Evolutionary conservation across 371 early-diverging fungal genomes (phyloP).

Genomic region (Basidiobolus heterosporus): DNA sequence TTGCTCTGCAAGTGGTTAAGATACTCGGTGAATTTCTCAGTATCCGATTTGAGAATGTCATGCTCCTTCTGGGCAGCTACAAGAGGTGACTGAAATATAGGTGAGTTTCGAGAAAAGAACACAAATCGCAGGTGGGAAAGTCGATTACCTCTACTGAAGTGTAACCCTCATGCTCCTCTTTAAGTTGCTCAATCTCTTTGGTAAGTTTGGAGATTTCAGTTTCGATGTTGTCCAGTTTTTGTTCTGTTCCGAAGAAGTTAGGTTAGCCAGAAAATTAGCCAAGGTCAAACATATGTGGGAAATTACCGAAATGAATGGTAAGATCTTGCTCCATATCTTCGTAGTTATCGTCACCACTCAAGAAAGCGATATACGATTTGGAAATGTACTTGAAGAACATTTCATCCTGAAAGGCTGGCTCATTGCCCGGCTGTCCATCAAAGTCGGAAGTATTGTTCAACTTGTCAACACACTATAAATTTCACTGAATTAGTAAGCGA

Average conservation of each 20-base stretch:
- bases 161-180: too few relatives aligned
- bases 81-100: conserved; percentile 2
- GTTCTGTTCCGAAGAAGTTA: neutral
- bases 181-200: too few relatives aligned
- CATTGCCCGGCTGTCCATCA: too few relatives aligned
- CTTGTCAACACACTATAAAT: too few relatives aligned
- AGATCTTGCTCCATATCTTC: conserved; percentile 1
- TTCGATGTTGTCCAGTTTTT: neutral
- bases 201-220: too few relatives aligned
- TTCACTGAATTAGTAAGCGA: too few relatives aligned
- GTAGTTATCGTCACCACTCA: conserved; percentile 6
- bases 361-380: conserved; percentile 2
- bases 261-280: neutral
- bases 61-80: conserved; percentile 3
- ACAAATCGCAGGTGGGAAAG: too few relatives aligned
- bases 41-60: conserved; percentile 2
- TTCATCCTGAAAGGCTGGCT: too few relatives aligned
- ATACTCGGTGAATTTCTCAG: conserved; percentile 4
- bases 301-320: conserved; percentile 1
- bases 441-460: too few relatives aligned
- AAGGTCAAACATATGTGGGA: too few relatives aligned
- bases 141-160: too few relatives aligned
- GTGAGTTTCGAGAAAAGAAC: too few relatives aligned
- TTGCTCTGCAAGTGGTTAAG: conserved; percentile 7
- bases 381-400: conserved; percentile 5